Evolutionary conservation across 805 yeast genomes (phyloP).

Genomic region (Suhomyces emberorum): DNA sequence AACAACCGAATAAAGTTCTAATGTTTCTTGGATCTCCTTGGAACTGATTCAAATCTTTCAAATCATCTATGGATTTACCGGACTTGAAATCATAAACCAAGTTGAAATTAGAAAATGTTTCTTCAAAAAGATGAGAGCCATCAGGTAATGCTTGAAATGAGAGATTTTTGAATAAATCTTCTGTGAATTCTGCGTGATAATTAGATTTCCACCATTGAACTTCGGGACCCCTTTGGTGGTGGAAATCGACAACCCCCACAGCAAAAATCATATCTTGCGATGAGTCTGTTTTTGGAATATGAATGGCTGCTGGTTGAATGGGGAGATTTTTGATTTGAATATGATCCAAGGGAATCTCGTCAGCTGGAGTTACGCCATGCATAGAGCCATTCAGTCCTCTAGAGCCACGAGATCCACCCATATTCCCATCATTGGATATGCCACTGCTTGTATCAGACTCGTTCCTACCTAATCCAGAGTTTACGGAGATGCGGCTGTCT

Average conservation of each 20-base stretch:
- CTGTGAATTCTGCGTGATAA: constrained; percentile 30
- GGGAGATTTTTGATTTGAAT: constrained; percentile 39
- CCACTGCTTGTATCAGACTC: constrained; percentile 5
- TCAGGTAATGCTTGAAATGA: constrained; percentile 97
- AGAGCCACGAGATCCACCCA: neutral
- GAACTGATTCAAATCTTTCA: constrained; percentile 30
- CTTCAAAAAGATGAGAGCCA: constrained; percentile 91
- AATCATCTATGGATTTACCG: constrained; percentile 44
- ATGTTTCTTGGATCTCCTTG: constrained; percentile 38
- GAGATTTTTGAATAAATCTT: constrained; percentile 70
- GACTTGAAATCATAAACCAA: constrained; percentile 62
- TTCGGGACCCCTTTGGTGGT: constrained; percentile 90
- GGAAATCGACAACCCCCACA: constrained; percentile 87
- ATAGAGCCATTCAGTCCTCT: neutral
- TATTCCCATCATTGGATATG: neutral
- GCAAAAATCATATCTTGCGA: constrained; percentile 60
- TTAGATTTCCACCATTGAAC: constrained; percentile 80
- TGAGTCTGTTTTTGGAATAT: constrained; percentile 21
- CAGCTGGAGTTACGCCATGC: neutral
- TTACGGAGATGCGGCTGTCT: constrained; percentile 5
- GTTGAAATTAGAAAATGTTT: constrained; percentile 89
- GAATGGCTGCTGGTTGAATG: constrained; percentile 19
- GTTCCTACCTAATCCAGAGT: neutral
- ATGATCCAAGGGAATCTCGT: neutral
- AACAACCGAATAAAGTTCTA: constrained; percentile 86